Evolutionary conservation across 306 rosid species (phyloP), one percentile per base, ranked within the genome.

Genomic region (Bauhinia variegata): DNA sequence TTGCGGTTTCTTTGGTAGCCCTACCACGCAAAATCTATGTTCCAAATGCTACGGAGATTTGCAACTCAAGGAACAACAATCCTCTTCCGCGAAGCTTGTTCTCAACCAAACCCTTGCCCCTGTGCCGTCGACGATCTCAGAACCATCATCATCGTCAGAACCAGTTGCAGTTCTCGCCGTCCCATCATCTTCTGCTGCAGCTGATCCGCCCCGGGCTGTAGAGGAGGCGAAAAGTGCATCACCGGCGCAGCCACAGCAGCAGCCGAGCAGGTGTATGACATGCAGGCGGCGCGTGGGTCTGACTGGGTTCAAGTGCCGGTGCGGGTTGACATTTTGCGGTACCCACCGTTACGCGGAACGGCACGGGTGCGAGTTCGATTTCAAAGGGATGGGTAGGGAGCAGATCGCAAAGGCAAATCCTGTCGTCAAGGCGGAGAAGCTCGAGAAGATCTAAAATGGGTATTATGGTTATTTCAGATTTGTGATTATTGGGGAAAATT

Each of bases 341-440:
- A 30, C 89, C 11, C 97, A 91, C 64, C 74, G 97, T 62, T 83
- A 86, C 82, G 89, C 97, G 61, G 96, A 91, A 74, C 80, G 78
- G 49, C 97, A 91, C 66, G 78, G 65, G 0, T 88, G 96, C 36
- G 81, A 59, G 60, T 91, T 88, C 54, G 97, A 91, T 44, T 91
- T 91, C 86, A 88, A 83, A 60, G 80, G 58, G 3, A 17, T 87
- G 83, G 97, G 91, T 6, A 81, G 77, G 62, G 90, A 88, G 28
- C 91, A 85, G 87, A 91, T 91, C 75, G 87, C 89, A 31, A 87
- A 76, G 77, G 96, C 97, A n/a, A 91, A 91, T 44, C 97, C 97
- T 42, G 78, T 88, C 36, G 84, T 91, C 42, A 91, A 73, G 72
- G 96, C 78, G 5, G 89, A 86, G 41, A 91, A 91, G 63, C 86